phyloP scores from a whole-genome alignment of 75 land plant species.

The Isoetes taiwanensis region DNA sequence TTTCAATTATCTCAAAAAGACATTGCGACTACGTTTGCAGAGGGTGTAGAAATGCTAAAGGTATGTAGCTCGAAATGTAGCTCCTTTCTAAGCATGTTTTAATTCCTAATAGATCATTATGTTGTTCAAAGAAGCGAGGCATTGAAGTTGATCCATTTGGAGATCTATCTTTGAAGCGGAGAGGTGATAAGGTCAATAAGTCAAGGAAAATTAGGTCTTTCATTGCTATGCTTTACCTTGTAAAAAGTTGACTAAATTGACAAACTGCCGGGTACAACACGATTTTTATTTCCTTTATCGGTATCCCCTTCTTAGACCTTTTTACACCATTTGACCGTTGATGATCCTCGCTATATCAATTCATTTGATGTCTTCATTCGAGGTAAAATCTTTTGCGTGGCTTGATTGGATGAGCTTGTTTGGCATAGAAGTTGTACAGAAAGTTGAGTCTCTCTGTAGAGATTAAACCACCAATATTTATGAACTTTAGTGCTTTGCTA shows the following conservation, averaged over 20 bases:
- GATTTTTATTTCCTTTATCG: constrained; percentile 90
- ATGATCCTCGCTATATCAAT: constrained; percentile 55
- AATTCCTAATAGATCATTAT: not conserved
- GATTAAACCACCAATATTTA: too few species aligned
- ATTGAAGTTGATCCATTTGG: constrained; percentile 69
- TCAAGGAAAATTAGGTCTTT: constrained; percentile 51
- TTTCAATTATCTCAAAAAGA: constrained; percentile 49
- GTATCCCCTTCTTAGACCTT: constrained; percentile 83
- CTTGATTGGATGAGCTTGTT: not conserved
- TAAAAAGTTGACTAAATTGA: too few species aligned
- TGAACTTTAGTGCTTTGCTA: too few species aligned
- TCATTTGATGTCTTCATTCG: constrained; percentile 96
- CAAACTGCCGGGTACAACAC: constrained; percentile 85
- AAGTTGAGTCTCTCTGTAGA: too few species aligned
- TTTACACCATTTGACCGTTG: constrained; percentile 94
- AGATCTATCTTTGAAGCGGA: constrained; percentile 81
- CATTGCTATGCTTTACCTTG: too few species aligned
- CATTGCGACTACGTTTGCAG: constrained; percentile 71
- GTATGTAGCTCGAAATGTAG: constrained; percentile 29
- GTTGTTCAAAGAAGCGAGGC: constrained; percentile 61
- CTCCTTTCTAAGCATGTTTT: too few species aligned
- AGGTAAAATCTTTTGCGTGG: too few species aligned
- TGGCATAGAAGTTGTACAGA: not conserved
- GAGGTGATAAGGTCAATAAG: constrained; percentile 58
- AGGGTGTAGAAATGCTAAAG: constrained; percentile 77